Evolutionary conservation across 1,284 basidiomycete genomes (phyloP).

Genomic region (Moesziomyces sp.): DNA sequence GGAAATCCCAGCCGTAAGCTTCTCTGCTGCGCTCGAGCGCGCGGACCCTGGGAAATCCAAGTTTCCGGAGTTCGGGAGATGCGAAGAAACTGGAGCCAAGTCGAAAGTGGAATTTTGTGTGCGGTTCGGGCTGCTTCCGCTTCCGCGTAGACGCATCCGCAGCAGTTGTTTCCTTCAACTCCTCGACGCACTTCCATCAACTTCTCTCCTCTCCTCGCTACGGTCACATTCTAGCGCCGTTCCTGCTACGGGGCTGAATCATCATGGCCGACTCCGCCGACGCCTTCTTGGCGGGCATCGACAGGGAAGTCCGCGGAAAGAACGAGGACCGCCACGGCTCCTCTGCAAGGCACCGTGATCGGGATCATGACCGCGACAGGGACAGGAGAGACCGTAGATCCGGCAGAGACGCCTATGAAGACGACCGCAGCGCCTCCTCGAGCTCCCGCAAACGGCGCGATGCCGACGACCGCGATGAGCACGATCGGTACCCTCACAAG

Average conservation of each 20-base stretch:
- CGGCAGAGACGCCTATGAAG: conserved; percentile 30
- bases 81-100: background rate
- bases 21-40: background rate
- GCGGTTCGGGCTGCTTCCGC: background rate
- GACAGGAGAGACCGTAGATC: conserved; percentile 36
- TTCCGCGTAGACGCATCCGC: background rate
- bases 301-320: conserved; percentile 35
- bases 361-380: conserved; percentile 18
- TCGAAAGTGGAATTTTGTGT: background rate
- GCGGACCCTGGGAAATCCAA: background rate
- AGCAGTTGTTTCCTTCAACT: background rate
- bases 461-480: conserved; percentile 36
- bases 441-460: conserved; percentile 31
- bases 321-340: conserved; percentile 17
- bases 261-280: conserved; percentile 42
- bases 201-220: background rate
- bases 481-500: conserved; percentile 38
- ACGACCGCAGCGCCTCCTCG: conserved; percentile 22
- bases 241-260: background rate
- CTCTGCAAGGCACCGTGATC: conserved; percentile 7
- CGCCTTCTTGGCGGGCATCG: conserved; percentile 47
- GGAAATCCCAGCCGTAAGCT: background rate
- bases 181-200: background rate
- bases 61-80: background rate
- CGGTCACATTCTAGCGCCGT: background rate